Percentiles rank a stretch among this genome's conserved stretches.
Conservation (phyloP, 805 yeast genomes). For the Starmerella asiatica region DNA sequence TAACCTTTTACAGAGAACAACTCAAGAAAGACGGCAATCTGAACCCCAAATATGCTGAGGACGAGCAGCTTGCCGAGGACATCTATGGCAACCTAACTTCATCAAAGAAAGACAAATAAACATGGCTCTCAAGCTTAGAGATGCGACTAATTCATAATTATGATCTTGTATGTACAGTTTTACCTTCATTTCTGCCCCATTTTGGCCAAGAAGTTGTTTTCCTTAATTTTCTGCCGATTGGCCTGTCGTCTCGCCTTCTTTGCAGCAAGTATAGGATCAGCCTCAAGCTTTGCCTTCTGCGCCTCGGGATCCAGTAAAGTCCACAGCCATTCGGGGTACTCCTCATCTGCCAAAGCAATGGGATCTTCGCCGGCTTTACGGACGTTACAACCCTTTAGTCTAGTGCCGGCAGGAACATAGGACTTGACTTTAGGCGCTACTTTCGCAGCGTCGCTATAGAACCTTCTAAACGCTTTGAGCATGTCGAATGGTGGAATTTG, state of each 20-base stretch:
- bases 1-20: slow-evolving; percentile 18
- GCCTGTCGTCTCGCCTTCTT: slow-evolving; percentile 54
- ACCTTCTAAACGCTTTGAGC: slow-evolving; percentile 7
- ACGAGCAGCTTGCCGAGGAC: slow-evolving; percentile 11
- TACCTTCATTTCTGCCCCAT: slow-evolving; percentile 28
- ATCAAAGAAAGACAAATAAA: neutral
- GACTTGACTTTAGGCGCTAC: slow-evolving; percentile 31
- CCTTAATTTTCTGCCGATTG: slow-evolving; percentile 59
- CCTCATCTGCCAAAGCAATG: slow-evolving; percentile 71
- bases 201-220: slow-evolving; percentile 60
- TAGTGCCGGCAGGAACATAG: slow-evolving; percentile 33
- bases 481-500: too few relatives aligned
- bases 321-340: slow-evolving; percentile 96
- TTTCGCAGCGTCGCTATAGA: slow-evolving; percentile 14
- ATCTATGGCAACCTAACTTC: slow-evolving; percentile 13
- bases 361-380: slow-evolving; percentile 76
- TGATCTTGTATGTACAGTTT: neutral
- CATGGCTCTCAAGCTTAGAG: neutral
- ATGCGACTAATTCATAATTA: neutral
- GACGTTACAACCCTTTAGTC: slow-evolving; percentile 58
- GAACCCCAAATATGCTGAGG: slow-evolving; percentile 20
- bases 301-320: slow-evolving; percentile 53
- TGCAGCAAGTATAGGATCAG: slow-evolving; percentile 52
- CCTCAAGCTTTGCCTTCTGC: slow-evolving; percentile 43
- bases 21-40: slow-evolving; percentile 22